Evolutionary conservation across 805 yeast genomes (phyloP).

Genomic region (Kluyveromyces lactis): DNA sequence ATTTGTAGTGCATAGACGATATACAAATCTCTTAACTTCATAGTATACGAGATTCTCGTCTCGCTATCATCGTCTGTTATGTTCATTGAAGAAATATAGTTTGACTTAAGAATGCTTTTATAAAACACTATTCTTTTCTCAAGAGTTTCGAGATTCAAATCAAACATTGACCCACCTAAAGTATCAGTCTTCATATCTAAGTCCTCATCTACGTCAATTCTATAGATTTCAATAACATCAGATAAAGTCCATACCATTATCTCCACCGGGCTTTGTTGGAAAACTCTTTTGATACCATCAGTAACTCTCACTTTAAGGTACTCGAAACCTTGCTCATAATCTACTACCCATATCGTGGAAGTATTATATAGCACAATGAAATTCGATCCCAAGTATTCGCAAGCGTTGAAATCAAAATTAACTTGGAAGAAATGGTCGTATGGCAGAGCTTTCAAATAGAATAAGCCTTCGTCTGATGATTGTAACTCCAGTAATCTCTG

Average conservation of each 20-base stretch:
- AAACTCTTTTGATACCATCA: slow-evolving; percentile 19
- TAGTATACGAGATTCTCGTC: slow-evolving; percentile 21
- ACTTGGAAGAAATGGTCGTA: slow-evolving; percentile 14
- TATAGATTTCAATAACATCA: slow-evolving; percentile 15
- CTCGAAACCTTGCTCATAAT: slow-evolving; percentile 21
- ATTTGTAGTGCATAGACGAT: slow-evolving; percentile 23
- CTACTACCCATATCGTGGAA: slow-evolving; percentile 16
- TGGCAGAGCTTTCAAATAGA: slow-evolving; percentile 12
- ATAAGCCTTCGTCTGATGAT: not conserved
- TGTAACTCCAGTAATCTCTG: slow-evolving; percentile 8
- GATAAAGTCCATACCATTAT: slow-evolving; percentile 18
- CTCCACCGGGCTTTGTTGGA: slow-evolving; percentile 10
- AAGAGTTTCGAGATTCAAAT: slow-evolving; percentile 5
- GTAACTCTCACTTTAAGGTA: slow-evolving; percentile 15
- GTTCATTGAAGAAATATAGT: not conserved
- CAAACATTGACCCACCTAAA: not conserved
- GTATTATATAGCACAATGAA: slow-evolving; percentile 16
- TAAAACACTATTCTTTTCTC: slow-evolving; percentile 25
- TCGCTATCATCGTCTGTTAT: slow-evolving; percentile 3
- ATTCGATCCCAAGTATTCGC: slow-evolving; percentile 16
- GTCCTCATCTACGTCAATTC: slow-evolving; percentile 21
- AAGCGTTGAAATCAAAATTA: slow-evolving; percentile 12
- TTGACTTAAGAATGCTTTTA: slow-evolving; percentile 13
- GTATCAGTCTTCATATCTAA: not conserved
- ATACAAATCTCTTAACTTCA: slow-evolving; percentile 26